phyloP scores from a whole-genome alignment of 2,329 filamentous ascomycete genomes.

The Nigrospora oryzae region DNA sequence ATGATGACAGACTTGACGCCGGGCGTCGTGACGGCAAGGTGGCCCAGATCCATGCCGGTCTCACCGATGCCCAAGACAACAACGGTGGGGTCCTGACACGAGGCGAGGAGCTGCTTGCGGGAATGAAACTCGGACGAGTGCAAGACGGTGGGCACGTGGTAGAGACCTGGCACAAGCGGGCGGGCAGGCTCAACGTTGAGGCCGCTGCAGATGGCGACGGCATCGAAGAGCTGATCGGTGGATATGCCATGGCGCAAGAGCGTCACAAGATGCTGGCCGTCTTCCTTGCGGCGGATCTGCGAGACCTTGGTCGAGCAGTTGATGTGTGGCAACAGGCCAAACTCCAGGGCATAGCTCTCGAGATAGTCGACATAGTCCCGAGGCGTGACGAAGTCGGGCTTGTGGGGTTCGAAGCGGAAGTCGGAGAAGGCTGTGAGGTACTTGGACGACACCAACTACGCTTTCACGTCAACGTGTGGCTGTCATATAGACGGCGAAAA shows the following conservation, averaged over 20 bases:
- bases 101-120: constrained; percentile 24
- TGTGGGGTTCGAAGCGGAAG: constrained; percentile 25
- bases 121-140: constrained; percentile 35
- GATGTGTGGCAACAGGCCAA: constrained; percentile 28
- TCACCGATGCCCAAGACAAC: constrained; percentile 35
- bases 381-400: constrained; percentile 34
- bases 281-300: constrained; percentile 10
- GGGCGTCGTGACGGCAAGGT: constrained; percentile 33
- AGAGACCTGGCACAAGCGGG: constrained; percentile 28
- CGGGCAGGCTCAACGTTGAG: constrained; percentile 32
- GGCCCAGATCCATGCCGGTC: constrained; percentile 34
- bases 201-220: constrained; percentile 35
- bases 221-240: constrained; percentile 29
- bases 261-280: too few relatives aligned
- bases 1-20: constrained; percentile 30
- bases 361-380: constrained; percentile 33
- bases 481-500: not conserved
- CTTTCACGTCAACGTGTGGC: not conserved
- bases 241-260: too few relatives aligned
- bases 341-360: constrained; percentile 27
- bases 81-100: constrained; percentile 24
- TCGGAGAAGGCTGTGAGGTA: constrained; percentile 37
- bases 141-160: constrained; percentile 23
- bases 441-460: constrained; percentile 31
- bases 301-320: constrained; percentile 22